phyloP scores from a whole-genome alignment of 2,329 filamentous ascomycete species.

The Tolypocladium pustulatum region DNA sequence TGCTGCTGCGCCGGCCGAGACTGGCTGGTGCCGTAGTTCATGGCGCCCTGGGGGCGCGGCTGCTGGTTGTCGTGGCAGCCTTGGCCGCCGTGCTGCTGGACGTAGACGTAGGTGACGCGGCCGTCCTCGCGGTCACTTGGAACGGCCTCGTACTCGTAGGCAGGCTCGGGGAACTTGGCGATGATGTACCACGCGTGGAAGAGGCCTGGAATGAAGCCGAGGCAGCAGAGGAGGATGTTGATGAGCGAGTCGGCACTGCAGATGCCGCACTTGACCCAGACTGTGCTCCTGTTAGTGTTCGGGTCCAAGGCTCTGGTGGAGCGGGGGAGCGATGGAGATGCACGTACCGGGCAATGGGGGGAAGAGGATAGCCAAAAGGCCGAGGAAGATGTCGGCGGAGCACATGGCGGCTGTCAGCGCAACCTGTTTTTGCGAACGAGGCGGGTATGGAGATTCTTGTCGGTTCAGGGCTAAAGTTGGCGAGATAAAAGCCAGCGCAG shows the following conservation, averaged over 20 bases:
- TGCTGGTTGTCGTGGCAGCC: background rate
- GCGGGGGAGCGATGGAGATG: background rate
- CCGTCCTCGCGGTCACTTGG: conserved; percentile 45
- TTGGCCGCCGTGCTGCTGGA: conserved; percentile 35
- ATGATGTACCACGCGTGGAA: conserved; percentile 99
- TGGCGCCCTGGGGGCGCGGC: conserved; percentile 18
- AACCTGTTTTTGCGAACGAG: background rate
- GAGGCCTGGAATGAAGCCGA: conserved; percentile 76
- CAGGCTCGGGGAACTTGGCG: conserved; percentile 69
- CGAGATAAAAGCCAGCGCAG: background rate
- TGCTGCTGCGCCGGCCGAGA: conserved; percentile 16
- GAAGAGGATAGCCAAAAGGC: conserved; percentile 15
- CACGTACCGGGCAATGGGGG: conserved; percentile 39
- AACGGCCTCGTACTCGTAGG: conserved; percentile 58
- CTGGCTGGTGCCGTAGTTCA: conserved; percentile 15
- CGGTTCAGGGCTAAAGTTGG: background rate
- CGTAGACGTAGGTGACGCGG: conserved; percentile 69
- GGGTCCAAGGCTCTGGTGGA: background rate
- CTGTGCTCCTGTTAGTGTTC: conserved; percentile 33
- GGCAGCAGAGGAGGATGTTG: conserved; percentile 80
- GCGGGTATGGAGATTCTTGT: background rate
- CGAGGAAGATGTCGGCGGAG: conserved; percentile 50
- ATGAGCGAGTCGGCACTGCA: conserved; percentile 89
- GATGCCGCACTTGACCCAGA: conserved; percentile 94
- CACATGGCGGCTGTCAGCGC: conserved; percentile 34